Conservation (phyloP, 2,329 filamentous ascomycete genomes). For the Aureobasidium sp. region DNA sequence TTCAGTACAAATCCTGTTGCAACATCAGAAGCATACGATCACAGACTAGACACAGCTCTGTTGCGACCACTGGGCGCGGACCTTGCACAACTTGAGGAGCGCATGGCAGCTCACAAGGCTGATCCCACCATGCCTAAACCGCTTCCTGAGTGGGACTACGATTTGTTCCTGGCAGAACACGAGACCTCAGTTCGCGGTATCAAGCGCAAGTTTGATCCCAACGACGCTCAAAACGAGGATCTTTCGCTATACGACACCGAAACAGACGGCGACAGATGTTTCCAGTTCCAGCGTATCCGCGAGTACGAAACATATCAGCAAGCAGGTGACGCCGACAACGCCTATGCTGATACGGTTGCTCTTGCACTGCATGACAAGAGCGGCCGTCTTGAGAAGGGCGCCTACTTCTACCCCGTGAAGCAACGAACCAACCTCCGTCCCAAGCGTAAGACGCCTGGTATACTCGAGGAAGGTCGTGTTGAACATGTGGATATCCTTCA, state of each 20-base stretch:
- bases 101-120: slow-evolving; percentile 40
- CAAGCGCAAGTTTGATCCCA: slow-evolving; percentile 49
- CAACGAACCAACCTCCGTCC: slow-evolving; percentile 48
- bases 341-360: slow-evolving; percentile 50
- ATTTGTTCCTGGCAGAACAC: slow-evolving; percentile 51
- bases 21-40: slow-evolving; percentile 45
- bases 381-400: slow-evolving; percentile 43
- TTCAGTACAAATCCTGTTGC: slow-evolving; percentile 54
- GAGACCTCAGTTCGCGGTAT: slow-evolving; percentile 44
- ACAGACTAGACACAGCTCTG: slow-evolving; percentile 52
- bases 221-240: slow-evolving; percentile 48
- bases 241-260: slow-evolving; percentile 44
- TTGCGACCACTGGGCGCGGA: slow-evolving; percentile 48
- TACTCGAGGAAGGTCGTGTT: slow-evolving; percentile 31
- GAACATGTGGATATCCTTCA: slow-evolving; percentile 49
- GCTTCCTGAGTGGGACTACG: slow-evolving; percentile 52
- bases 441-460: slow-evolving; percentile 38
- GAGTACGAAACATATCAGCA: slow-evolving; percentile 56
- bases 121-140: slow-evolving; percentile 46
- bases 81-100: slow-evolving; percentile 38
- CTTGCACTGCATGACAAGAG: slow-evolving; percentile 50
- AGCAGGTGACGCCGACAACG: slow-evolving; percentile 43
- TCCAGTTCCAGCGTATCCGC: slow-evolving; percentile 51
- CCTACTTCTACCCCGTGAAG: slow-evolving; percentile 57
- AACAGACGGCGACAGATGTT: slow-evolving; percentile 32